These are phyloP conservation scores for Viola odorata DNA, from an alignment of 345 rosid genomes.

Conservation along the genomic window DNA sequence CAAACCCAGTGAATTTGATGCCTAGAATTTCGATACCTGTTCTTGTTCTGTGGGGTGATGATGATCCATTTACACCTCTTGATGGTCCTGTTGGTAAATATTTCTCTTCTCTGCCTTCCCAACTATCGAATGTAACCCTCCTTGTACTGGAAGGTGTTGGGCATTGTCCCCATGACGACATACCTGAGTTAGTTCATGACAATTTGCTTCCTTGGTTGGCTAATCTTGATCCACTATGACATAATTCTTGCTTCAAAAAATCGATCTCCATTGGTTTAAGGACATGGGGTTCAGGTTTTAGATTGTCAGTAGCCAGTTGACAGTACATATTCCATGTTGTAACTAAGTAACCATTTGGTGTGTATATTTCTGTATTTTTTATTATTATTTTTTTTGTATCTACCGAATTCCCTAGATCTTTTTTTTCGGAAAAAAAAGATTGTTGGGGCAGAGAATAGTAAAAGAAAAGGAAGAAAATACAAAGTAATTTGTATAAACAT, in stretches of 20 bases:
- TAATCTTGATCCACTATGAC: slow-evolving; percentile 27
- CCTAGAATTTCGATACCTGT: slow-evolving; percentile 51
- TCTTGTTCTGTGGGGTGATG: slow-evolving; percentile 74
- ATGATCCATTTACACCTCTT: slow-evolving; percentile 79
- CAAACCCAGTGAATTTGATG: slow-evolving; percentile 60
- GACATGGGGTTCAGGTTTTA: too few relatives aligned
- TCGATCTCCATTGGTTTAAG: not conserved
- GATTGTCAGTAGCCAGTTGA: too few relatives aligned
- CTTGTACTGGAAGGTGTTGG: slow-evolving; percentile 69
- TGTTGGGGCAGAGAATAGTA: too few relatives aligned
- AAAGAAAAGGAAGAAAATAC: too few relatives aligned
- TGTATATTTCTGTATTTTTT: too few relatives aligned
- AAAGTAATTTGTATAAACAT: too few relatives aligned
- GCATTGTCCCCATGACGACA: slow-evolving; percentile 88
- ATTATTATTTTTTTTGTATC: too few relatives aligned
- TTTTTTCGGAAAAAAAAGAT: too few relatives aligned
- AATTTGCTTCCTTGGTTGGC: slow-evolving; percentile 79
- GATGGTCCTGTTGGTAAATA: slow-evolving; percentile 85
- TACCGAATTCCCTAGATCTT: too few relatives aligned
- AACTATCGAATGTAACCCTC: slow-evolving; percentile 52
- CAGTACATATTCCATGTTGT: too few relatives aligned
- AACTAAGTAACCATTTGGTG: too few relatives aligned
- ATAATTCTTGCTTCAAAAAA: not conserved
- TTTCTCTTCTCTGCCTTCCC: slow-evolving; percentile 58
- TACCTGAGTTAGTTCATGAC: slow-evolving; percentile 64